Base-by-base conservation (phyloP, 257 asterid genomes). In the Rehmannia glutinosa region DNA sequence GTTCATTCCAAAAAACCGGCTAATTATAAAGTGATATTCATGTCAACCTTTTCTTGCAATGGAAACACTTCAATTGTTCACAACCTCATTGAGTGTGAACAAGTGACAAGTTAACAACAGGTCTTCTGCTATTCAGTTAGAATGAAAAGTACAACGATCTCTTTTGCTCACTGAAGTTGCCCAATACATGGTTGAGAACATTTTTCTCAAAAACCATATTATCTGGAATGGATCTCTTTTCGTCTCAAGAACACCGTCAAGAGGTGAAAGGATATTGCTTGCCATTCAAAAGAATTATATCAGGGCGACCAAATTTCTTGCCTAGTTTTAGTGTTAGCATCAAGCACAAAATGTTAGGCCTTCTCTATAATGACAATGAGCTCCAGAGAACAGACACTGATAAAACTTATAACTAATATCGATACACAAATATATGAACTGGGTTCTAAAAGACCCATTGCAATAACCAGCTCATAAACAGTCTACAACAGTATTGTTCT, bases 401-500 rank as follows among this genome's bases (percentile, higher is more conserved):
- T 64, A 59, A 17, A 70, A 25, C 41, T 12, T 25, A 61, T 12
- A 42, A 38, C 17, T 59, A 28, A 46, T 20, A 57, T 53, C 30
- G 36, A 2, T 10, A 12, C 51, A 56, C 16, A 5, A 43, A 42
- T 20, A 61, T 17, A 50, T 12, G 16, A 66, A 47, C 19, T 19
- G 58, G 30, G 36, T 49, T 38, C 27, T 38, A 24, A 62, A 53
- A 61, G 45, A 66, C 36, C 63, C 43, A 59, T 16, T 13, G 49
- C 57, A 64, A 63, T 45, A 33, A 43, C 46, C 55, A 70, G 66
- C 60, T 66, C 71, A 51, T 32, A 21, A 27, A 41, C 35, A 53
- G 16, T 20, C 50, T 4, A 50, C 6, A 15, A 42, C 28, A 20
- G 46, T 38, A n/a, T 24, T 64, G 49, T 57, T 41, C 16, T 38